Evolutionary conservation across 192 early-diverging fungal species (phyloP), one percentile per base, ranked within the genome.

Genomic region (Rhizoclosmatium globosum): DNA sequence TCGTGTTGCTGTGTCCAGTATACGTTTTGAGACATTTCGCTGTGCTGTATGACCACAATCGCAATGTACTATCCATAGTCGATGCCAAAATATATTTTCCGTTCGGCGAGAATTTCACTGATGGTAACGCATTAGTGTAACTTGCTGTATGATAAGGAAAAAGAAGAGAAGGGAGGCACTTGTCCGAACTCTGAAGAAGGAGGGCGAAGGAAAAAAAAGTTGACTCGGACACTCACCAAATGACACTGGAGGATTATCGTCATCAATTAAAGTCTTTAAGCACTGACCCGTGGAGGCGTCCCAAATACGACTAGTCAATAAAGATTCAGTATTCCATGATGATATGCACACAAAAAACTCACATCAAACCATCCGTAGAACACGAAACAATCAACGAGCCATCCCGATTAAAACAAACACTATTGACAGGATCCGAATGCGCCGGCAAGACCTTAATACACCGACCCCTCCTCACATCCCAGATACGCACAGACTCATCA

Each of bases 41-140:
- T 38, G 92, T 94, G 42, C 95, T 93, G 81, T 95, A 94, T 83
- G 92, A 94, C 98, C 98, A 99, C 60, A 99, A 89, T 11, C 96
- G 91, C 62, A 99, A 84, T 41, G 95, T 98, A 79, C 90, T 95
- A 87, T 99, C 97, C 64, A 95, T 89, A 9, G 95, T 97, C 7
- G 95, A 92, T 7, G 98, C 95, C 50, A 99, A 87, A 74, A 99
- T 96, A 80, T 95, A 99, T 87, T 99, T 98, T 69, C 97, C 95
- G 83, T 99, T 99, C 47, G 98, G 98, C 44, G 97, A 99, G 82
- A 99, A 99, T 82, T 96, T 97, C 15, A 97, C 96, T 88, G 95
- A 98, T 4, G 95, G 93, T 9, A 92, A n/a, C n/a, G n/a, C n/a
- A n/a, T n/a, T n/a, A n/a, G 94, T 67, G n/a, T n/a, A n/a, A n/a